These are phyloP conservation scores for Gastrodia elata DNA, from an alignment of 106 monocot genomes.

Conservation along the genomic window DNA sequence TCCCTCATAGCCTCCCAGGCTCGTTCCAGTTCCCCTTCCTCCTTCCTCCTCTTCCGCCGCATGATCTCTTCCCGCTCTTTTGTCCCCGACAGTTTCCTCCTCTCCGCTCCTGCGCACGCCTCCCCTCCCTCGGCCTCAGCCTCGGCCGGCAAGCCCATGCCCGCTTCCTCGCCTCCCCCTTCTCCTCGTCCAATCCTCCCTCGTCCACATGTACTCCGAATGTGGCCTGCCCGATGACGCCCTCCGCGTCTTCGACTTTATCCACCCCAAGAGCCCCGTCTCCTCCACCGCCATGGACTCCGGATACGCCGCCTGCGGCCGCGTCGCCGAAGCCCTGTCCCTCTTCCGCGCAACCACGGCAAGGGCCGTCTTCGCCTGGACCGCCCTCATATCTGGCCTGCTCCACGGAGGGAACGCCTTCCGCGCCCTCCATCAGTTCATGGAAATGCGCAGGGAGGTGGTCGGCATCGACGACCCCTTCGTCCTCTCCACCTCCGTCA, in stretches of 20 bases:
- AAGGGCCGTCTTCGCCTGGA: slow-evolving; percentile 51
- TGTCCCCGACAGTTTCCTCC: slow-evolving; percentile 39
- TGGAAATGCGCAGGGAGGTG: slow-evolving; percentile 48
- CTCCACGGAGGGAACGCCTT: slow-evolving; percentile 33
- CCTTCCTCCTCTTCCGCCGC: slow-evolving; percentile 32
- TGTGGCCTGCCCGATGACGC: slow-evolving; percentile 41
- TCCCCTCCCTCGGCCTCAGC: slow-evolving; percentile 21
- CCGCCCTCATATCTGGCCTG: slow-evolving; percentile 70
- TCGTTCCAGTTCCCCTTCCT: slow-evolving; percentile 21
- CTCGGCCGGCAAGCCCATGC: slow-evolving; percentile 62
- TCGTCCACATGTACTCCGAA: slow-evolving; percentile 80
- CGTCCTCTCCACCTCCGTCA: slow-evolving; percentile 39
- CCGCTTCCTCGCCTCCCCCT: slow-evolving; percentile 23
- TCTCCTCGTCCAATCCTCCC: slow-evolving; percentile 43
- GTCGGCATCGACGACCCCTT: slow-evolving; percentile 48
- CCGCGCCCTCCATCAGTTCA: slow-evolving; percentile 35
- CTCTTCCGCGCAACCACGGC: slow-evolving; percentile 36
- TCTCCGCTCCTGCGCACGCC: slow-evolving; percentile 52
- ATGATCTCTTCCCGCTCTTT: slow-evolving; percentile 24
- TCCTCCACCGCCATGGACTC: slow-evolving; percentile 72
- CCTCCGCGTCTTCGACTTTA: slow-evolving; percentile 56
- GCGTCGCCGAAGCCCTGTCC: slow-evolving; percentile 29
- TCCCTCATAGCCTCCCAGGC: slow-evolving; percentile 41
- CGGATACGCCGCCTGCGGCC: slow-evolving; percentile 56
- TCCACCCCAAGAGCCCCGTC: slow-evolving; percentile 26